These are phyloP conservation scores for Emiliania huxleyi DNA, from an alignment of 78 protist species.

Conservation along the genomic window DNA sequence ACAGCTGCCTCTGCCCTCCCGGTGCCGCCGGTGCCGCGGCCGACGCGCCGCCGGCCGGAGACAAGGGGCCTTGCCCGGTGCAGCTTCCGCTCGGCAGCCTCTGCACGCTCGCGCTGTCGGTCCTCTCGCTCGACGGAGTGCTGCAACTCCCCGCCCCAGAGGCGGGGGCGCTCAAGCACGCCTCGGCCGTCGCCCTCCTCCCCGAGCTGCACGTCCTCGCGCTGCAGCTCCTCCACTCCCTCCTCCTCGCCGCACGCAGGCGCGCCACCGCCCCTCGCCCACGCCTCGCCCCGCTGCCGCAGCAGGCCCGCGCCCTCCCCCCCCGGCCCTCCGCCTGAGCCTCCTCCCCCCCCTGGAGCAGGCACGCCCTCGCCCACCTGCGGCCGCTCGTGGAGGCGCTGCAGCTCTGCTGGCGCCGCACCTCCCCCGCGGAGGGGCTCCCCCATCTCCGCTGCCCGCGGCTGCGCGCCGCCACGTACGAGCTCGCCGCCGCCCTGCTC, in stretches of 20 bases:
- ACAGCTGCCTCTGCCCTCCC: not conserved
- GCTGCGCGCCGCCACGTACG: not conserved
- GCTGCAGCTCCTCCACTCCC: not conserved
- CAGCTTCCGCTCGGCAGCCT: not conserved
- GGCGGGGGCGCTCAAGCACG: not conserved
- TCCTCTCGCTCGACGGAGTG: not conserved
- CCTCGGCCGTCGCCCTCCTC: not conserved
- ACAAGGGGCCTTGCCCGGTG: not conserved
- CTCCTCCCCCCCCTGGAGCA: no score
- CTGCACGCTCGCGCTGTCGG: not conserved
- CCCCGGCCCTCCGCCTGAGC: no score
- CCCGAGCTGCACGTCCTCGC: not conserved
- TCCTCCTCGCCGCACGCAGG: not conserved
- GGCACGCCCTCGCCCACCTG: not conserved
- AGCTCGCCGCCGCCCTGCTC: not conserved
- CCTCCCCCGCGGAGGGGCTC: not conserved
- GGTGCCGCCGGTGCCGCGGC: not conserved
- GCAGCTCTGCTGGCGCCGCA: not conserved
- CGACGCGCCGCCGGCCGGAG: not conserved
- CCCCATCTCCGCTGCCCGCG: not conserved
- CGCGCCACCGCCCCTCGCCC: not conserved
- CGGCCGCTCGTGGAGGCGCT: not conserved
- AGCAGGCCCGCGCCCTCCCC: no score
- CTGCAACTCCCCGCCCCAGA: not conserved
- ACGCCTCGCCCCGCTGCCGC: not conserved